These are phyloP conservation scores for Suillus discolor DNA, from an alignment of 768 basidiomycete species.

Conservation along the genomic window DNA sequence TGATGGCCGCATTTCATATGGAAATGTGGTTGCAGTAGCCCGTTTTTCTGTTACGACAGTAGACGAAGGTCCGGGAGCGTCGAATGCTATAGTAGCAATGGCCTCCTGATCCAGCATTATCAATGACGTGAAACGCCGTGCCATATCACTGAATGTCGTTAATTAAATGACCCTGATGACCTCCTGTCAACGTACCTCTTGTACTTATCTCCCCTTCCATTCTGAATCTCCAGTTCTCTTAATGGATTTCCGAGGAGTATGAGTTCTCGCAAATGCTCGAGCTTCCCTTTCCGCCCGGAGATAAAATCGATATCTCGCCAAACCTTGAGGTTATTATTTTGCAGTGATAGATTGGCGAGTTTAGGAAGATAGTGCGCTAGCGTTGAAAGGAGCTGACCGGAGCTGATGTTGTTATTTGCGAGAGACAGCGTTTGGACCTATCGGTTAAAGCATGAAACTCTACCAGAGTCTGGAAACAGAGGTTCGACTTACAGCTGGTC, in stretches of 20 bases:
- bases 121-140: conserved; percentile 78
- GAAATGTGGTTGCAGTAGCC: conserved; percentile 73
- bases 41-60: conserved; percentile 38
- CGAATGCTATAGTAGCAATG: conserved; percentile 77
- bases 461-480: background rate
- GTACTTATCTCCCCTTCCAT: conserved; percentile 63
- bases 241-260: conserved; percentile 79
- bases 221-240: conserved; percentile 57
- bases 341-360: conserved; percentile 77
- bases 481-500: conserved; percentile 59
- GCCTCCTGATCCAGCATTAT: conserved; percentile 84
- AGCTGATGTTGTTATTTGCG: conserved; percentile 72
- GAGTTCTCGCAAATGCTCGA: conserved; percentile 69
- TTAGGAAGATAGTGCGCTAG: conserved; percentile 77
- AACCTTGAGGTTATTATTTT: conserved; percentile 70
- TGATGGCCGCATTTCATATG: conserved; percentile 70
- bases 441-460: conserved; percentile 1
- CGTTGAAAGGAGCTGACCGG: conserved; percentile 58
- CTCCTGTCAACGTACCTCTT: conserved; percentile 52
- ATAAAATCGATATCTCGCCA: conserved; percentile 74
- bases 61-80: conserved; percentile 60
- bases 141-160: conserved; percentile 62
- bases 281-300: conserved; percentile 56
- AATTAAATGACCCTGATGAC: conserved; percentile 2
- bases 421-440: conserved; percentile 84